Conservation (phyloP, 139 green algal genomes). For the Desmodesmus armatus region DNA sequence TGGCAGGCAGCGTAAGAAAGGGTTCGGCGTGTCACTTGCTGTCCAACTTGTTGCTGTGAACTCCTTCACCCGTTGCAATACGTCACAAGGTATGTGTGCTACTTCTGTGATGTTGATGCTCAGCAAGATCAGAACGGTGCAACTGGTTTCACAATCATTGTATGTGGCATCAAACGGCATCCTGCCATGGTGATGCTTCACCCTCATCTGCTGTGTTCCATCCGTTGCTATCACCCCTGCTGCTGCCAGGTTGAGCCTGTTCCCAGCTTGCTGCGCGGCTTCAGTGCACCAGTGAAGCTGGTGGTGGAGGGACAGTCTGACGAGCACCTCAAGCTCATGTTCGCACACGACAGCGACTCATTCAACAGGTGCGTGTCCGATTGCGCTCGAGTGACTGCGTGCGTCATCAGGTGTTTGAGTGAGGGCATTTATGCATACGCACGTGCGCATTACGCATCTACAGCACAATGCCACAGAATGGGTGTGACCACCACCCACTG, state of each 20-base stretch:
- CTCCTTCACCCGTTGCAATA: too few species aligned
- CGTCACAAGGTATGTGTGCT: too few species aligned
- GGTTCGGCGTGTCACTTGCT: too few species aligned
- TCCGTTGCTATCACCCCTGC: neutral
- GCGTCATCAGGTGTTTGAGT: neutral
- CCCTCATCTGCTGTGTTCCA: neutral
- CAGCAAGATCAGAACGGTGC: too few species aligned
- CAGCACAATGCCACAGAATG: too few species aligned
- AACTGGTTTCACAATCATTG: too few species aligned
- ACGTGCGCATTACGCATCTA: too few species aligned
- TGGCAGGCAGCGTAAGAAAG: neutral
- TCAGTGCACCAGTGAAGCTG: slow-evolving; percentile 94
- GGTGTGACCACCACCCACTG: too few species aligned
- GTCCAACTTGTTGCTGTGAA: too few species aligned
- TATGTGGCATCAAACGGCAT: too few species aligned
- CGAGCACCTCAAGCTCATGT: slow-evolving; percentile 91
- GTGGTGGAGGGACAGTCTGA: slow-evolving; percentile 83
- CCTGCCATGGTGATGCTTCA: neutral
- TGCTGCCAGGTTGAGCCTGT: slow-evolving; percentile 67
- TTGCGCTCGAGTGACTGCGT: slow-evolving; percentile 20
- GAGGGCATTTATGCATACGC: too few species aligned
- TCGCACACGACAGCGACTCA: slow-evolving; percentile 91
- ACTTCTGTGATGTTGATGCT: too few species aligned
- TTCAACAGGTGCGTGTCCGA: slow-evolving; percentile 93
- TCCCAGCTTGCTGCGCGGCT: slow-evolving; percentile 92